Percentiles rank a stretch among this genome's conserved stretches.
phyloP scores from a whole-genome alignment of 345 rosid species.

The Odontarrhena argentea region DNA sequence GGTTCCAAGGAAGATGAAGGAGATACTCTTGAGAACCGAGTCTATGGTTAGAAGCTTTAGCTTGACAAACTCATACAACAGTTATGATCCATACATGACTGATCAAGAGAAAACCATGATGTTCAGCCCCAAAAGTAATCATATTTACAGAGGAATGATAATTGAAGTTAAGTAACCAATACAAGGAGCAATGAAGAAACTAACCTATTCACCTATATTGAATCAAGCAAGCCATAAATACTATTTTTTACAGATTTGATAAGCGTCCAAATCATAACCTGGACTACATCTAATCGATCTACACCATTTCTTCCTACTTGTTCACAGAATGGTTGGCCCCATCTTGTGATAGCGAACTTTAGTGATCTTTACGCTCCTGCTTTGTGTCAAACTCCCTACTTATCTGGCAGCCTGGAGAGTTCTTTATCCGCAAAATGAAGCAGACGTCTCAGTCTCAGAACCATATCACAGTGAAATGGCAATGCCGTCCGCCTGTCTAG shows the following conservation, averaged over 20 bases:
- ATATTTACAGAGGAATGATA: slow-evolving; percentile 29
- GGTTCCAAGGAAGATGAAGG: neutral
- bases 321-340: slow-evolving; percentile 31
- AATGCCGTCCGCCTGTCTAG: slow-evolving; percentile 81
- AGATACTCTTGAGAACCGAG: slow-evolving; percentile 4
- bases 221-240: slow-evolving; percentile 25
- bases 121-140: slow-evolving; percentile 13
- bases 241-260: slow-evolving; percentile 37
- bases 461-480: slow-evolving; percentile 97
- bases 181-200: slow-evolving; percentile 26
- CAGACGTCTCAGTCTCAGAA: slow-evolving; percentile 86
- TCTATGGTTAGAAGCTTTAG: slow-evolving; percentile 11
- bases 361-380: slow-evolving; percentile 26
- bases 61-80: slow-evolving; percentile 25
- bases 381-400: slow-evolving; percentile 36
- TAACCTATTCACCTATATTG: slow-evolving; percentile 34
- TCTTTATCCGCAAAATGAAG: slow-evolving; percentile 98
- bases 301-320: slow-evolving; percentile 37
- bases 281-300: slow-evolving; percentile 36
- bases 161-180: slow-evolving; percentile 31
- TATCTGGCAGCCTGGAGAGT: slow-evolving; percentile 56
- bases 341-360: slow-evolving; percentile 18
- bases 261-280: slow-evolving; percentile 29
- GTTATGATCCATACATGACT: slow-evolving; percentile 2
- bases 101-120: slow-evolving; percentile 22